Evolutionary conservation across 2,329 filamentous ascomycete genomes (phyloP), one percentile per base, ranked within the genome.

Genomic region (Tolypocladium cylindrosporum): DNA sequence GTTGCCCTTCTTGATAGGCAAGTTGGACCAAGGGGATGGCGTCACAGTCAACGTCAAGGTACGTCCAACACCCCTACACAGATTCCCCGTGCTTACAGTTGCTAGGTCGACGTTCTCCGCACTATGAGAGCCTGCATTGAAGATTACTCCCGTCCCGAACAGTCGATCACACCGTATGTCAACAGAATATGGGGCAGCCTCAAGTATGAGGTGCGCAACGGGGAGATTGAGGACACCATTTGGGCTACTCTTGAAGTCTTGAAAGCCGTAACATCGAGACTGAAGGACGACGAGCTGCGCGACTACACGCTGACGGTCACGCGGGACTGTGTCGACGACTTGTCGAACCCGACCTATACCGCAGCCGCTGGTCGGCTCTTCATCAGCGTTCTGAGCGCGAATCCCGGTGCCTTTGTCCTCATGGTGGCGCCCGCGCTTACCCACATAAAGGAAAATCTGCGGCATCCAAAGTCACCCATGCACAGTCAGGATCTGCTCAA

Each of bases 201-300:
- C 53, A 85, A 85, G 65, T 85, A 83, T 60, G 82, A 85, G 61
- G 82, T 85, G 14, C 79, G 82, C 40, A 84, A 85, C 57, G 82
- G 82, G 14, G 82, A 85, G 59, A 75, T 82, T 10, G 77, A 80
- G 59, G 82, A 84, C 60, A 77, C 77, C 1, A 80, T 84, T 16
- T 78, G 82, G 65, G 77, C 77, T 3, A 84, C 82, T 1, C 69
- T 85, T 19, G 77, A 79, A 52, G 79, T 82, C 4, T 75, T 85
- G 56, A 75, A 77, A 40, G 73, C 78, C 11, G 72, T 84, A 3
- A 73, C 79, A 0, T 72, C 69, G 10, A 72, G 74, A 53, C 71
- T 84, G 3, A 72, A 75, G 11, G 75, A 71, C 4, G 72, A 75
- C 3, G 68, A 75, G 55, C 71, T 82, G 9, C 70, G 72, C 40